Conservation (phyloP, 768 basidiomycete genomes). For the Kwoniella dendrophila region DNA sequence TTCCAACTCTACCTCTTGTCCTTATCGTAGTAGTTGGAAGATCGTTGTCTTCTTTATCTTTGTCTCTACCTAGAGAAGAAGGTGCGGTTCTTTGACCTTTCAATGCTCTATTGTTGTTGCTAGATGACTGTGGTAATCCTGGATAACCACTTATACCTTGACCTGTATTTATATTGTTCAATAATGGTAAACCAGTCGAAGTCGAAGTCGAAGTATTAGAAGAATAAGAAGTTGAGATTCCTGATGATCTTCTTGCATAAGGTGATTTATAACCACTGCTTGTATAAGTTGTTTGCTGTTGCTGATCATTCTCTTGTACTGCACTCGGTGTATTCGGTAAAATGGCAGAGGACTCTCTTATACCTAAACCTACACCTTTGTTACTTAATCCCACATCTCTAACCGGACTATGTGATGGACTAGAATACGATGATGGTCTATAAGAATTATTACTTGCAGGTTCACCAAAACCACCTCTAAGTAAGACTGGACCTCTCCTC, state of each 20-base stretch:
- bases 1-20: constrained; percentile 3
- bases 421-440: constrained; percentile 8
- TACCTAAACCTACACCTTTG: constrained; percentile 19
- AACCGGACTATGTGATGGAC: constrained; percentile 21
- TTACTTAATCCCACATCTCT: constrained; percentile 1
- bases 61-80: constrained; percentile 14
- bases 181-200: neutral
- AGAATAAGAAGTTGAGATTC: neutral
- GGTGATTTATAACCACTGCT: neutral
- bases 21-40: neutral
- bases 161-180: neutral
- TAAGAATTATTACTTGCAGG: neutral
- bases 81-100: constrained; percentile 19
- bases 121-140: neutral
- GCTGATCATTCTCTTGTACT: neutral
- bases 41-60: neutral
- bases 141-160: constrained; percentile 13
- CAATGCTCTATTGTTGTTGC: neutral
- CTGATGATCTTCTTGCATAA: constrained; percentile 8
- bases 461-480: constrained; percentile 48
- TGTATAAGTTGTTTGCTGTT: no score
- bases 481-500: constrained; percentile 44
- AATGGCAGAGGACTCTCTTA: constrained; percentile 4
- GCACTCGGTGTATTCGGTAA: neutral
- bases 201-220: neutral